These are phyloP conservation scores for Linderina pennispora DNA, from an alignment of 192 early-diverging fungal genomes.

Conservation along the genomic window DNA sequence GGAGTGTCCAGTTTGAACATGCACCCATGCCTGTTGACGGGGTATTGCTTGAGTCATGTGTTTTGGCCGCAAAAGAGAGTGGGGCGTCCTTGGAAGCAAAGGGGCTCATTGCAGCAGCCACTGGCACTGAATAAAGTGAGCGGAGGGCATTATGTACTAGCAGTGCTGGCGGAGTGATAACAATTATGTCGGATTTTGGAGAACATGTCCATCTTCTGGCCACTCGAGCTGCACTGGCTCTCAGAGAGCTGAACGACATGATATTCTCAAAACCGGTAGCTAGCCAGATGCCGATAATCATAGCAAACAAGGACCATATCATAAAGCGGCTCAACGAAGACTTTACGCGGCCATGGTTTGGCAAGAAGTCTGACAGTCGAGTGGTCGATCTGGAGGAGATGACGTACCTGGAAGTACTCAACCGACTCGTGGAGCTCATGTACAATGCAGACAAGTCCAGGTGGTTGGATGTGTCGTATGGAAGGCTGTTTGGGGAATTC, in stretches of 20 bases:
- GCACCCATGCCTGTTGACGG: slow-evolving; percentile 97
- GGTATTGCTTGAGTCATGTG: slow-evolving; percentile 89
- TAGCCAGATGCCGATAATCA: slow-evolving; percentile 63
- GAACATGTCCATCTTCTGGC: slow-evolving; percentile 92
- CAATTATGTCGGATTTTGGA: slow-evolving; percentile 82
- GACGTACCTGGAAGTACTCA: slow-evolving; percentile 83
- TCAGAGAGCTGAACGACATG: slow-evolving; percentile 74
- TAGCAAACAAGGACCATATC: slow-evolving; percentile 83
- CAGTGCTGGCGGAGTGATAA: slow-evolving; percentile 72
- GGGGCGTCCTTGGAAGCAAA: slow-evolving; percentile 72
- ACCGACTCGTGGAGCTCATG: slow-evolving; percentile 75
- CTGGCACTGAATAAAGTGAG: slow-evolving; percentile 70
- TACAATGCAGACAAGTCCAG: slow-evolving; percentile 63
- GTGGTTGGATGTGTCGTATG: slow-evolving; percentile 75
- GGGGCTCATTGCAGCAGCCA: slow-evolving; percentile 77
- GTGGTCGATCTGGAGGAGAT: slow-evolving; percentile 83
- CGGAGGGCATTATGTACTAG: slow-evolving; percentile 85
- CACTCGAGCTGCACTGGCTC: slow-evolving; percentile 70
- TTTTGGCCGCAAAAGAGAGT: slow-evolving; percentile 91
- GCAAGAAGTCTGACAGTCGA: slow-evolving; percentile 65
- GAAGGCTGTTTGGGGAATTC: slow-evolving; percentile 72
- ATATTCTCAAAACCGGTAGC: slow-evolving; percentile 80
- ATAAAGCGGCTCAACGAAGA: slow-evolving; percentile 85
- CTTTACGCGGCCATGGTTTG: slow-evolving; percentile 94
- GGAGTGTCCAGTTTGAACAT: slow-evolving; percentile 69